A percentile compares a stretch with the other conserved stretches of the same genome.
Conservation (phyloP, 371 early-diverging fungal species). For the Mortierella sp. region DNA sequence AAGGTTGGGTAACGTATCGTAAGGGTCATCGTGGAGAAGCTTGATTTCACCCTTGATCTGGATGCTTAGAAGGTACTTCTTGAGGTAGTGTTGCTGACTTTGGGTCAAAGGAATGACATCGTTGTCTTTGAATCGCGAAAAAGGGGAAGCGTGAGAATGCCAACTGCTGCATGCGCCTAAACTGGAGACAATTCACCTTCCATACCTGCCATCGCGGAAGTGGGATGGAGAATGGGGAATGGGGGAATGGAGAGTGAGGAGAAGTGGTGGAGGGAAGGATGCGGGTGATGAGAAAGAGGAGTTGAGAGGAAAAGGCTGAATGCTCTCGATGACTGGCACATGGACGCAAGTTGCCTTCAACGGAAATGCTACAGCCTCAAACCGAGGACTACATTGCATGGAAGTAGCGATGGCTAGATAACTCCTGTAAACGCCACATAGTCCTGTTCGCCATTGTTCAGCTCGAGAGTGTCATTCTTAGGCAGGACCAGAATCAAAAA, state of each 20-base stretch:
- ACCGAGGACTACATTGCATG: too few species aligned
- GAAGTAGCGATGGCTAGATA: too few species aligned
- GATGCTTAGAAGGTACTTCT: conserved; percentile 42
- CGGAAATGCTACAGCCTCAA: too few species aligned
- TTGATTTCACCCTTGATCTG: conserved; percentile 45
- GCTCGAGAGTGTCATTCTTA: too few species aligned
- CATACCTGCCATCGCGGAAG: conserved; percentile 11
- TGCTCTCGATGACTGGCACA: too few species aligned
- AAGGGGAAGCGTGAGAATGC: neutral
- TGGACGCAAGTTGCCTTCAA: too few species aligned
- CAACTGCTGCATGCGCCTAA: neutral
- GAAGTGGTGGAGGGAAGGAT: conserved; percentile 5
- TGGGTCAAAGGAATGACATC: conserved; percentile 14
- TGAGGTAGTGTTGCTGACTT: conserved; percentile 50
- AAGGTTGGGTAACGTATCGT: conserved; percentile 42
- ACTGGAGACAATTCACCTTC: too few species aligned
- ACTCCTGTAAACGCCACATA: neutral
- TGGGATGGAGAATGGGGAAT: conserved; percentile 3
- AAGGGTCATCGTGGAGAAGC: conserved; percentile 35
- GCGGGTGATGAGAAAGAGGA: too few species aligned
- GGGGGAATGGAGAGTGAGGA: conserved; percentile 1
- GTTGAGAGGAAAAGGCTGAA: too few species aligned
- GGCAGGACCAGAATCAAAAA: too few species aligned
- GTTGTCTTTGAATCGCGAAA: neutral
- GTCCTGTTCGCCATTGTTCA: neutral